A percentile compares a stretch with the other conserved stretches of the same genome.
These are phyloP conservation scores for Paecilomyces variotii DNA, from an alignment of 2,329 filamentous ascomycete genomes.

Conservation along the genomic window DNA sequence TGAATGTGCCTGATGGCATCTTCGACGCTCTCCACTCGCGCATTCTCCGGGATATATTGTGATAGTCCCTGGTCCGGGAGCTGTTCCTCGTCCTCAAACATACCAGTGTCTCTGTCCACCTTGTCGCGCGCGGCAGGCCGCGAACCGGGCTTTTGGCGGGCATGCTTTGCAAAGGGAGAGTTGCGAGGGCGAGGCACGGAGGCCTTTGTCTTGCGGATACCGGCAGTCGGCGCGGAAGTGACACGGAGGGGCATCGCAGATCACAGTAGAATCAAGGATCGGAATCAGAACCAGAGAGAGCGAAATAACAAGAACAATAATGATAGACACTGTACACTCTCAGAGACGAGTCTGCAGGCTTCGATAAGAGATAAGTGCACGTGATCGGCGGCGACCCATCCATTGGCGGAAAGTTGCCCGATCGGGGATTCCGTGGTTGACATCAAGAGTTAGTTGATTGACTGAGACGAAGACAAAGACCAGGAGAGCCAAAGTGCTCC, in stretches of 20 bases:
- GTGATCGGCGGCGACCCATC: background rate
- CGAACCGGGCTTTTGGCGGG: slow-evolving; percentile 32
- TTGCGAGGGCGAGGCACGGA: slow-evolving; percentile 19
- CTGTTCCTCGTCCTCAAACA: slow-evolving; percentile 26
- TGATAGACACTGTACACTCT: background rate
- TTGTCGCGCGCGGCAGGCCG: slow-evolving; percentile 16
- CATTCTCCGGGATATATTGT: slow-evolving; percentile 40
- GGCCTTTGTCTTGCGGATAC: slow-evolving; percentile 34
- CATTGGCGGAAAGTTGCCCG: background rate
- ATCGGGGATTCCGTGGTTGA: background rate
- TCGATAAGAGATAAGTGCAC: background rate
- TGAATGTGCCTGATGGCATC: slow-evolving; percentile 48
- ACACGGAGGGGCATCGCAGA: slow-evolving; percentile 39
- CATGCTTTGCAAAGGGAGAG: slow-evolving; percentile 35
- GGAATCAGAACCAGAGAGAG: no score
- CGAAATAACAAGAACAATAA: no score
- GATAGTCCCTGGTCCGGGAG: slow-evolving; percentile 47
- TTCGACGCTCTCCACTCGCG: slow-evolving; percentile 41
- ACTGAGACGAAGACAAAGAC: no score
- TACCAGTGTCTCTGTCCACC: slow-evolving; percentile 13
- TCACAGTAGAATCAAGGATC: background rate
- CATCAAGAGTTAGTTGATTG: background rate
- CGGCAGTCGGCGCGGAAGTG: slow-evolving; percentile 40
- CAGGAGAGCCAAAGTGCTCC: no score
- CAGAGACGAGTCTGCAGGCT: no score